phyloP scores from a whole-genome alignment of 352 stramenopile species.

The Blastocystis sp. region DNA sequence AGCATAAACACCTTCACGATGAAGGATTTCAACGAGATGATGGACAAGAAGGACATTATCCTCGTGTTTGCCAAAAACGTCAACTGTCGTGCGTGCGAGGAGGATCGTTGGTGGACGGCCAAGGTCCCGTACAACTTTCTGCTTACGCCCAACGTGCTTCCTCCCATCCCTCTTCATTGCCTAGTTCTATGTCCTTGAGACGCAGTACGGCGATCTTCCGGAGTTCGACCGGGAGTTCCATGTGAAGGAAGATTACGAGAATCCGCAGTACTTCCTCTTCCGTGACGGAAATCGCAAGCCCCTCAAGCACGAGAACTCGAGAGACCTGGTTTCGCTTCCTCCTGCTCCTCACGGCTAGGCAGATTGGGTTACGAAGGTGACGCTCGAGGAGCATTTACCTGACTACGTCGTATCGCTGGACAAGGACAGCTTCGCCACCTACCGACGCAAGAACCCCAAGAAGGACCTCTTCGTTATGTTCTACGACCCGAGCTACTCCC shows the following conservation, averaged over 20 bases:
- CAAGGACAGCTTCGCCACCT: slow-evolving; percentile 11
- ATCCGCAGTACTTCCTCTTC: slow-evolving; percentile 48
- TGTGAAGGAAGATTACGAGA: slow-evolving; percentile 8
- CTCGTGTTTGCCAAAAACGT: slow-evolving; percentile 29
- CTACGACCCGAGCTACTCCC: slow-evolving; percentile 18
- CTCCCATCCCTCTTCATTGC: neutral
- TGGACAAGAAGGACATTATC: slow-evolving; percentile 18
- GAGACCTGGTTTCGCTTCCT: neutral
- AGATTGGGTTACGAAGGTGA: slow-evolving; percentile 30
- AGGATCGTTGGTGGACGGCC: slow-evolving; percentile 26
- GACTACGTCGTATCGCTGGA: slow-evolving; percentile 42
- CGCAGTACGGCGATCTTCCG: slow-evolving; percentile 19
- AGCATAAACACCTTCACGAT: slow-evolving; percentile 39
- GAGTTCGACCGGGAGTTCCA: slow-evolving; percentile 52
- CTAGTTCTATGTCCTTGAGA: slow-evolving; percentile 56
- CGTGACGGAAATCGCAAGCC: slow-evolving; percentile 3
- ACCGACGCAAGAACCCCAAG: slow-evolving; percentile 27
- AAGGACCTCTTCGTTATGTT: slow-evolving; percentile 47
- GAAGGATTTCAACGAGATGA: slow-evolving; percentile 27
- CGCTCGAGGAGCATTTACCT: neutral
- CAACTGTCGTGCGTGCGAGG: neutral
- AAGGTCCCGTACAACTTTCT: slow-evolving; percentile 53
- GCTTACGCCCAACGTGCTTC: neutral
- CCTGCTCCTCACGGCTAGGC: neutral
- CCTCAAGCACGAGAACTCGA: neutral